Evolutionary conservation across 257 asterid species (phyloP), one percentile per base, ranked within the genome.

Genomic region (Fraxinus cuspidata): DNA sequence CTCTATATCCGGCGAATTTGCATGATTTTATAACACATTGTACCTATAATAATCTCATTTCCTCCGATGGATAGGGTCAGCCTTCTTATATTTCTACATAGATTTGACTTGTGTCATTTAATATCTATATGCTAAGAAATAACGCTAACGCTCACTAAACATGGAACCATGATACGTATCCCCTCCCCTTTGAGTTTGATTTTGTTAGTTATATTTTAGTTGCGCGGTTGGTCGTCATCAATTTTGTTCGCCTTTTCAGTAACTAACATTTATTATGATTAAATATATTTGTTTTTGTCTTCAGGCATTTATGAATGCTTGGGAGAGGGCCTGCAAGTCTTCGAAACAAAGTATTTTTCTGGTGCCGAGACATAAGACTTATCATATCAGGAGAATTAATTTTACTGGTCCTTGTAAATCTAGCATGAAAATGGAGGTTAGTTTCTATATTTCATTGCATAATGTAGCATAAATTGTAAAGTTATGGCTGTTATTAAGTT

Each of bases 241-340:
- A 34, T 69, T 31, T 34, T 72, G 18, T 42, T 15, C 2, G 2
- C 13, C 19, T 47, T 25, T 13, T 21, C 7, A 51, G 9, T 31
- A 4, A 2, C 2, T 25, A 1, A 47, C 42, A 3, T 80, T 49
- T 74, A 29, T 70, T 2, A 70, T 75, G 3, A 5, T 68, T 25
- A 29, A 38, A 32, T 8, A 56, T 35, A 13, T 44, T 64, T 29
- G 18, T 31, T 56, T 23, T 42, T 27, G 0, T 7, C 74, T 71
- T 47, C 85, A 95, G 99, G 98, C 99, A 82, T 94, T 94, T 74
- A 73, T 73, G 70, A 78, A 63, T 13, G 96, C 96, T 73, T 94
- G 99, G 99, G 86, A 85, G 70, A 84, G 49, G 78, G 94, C 92
- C 58, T 92, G 99, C 78, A 83, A 40, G 47, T 85, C 91, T 60